Percentiles rank a stretch among this genome's conserved stretches.
phyloP scores from a whole-genome alignment of 345 rosid species.

The Syzygium aromaticum region DNA sequence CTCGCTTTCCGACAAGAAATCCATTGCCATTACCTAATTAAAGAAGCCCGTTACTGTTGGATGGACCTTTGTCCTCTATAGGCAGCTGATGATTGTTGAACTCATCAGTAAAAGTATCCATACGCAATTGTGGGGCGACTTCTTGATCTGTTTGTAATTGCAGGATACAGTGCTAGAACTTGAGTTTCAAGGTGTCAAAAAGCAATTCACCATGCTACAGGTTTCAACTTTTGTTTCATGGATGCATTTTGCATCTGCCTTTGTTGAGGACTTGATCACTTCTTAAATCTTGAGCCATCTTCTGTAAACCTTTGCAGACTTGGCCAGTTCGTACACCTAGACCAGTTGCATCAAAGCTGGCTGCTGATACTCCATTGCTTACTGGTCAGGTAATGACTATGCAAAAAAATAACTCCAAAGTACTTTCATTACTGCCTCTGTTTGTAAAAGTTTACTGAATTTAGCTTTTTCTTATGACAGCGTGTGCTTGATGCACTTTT shows the following conservation, averaged over 20 bases:
- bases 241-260: not conserved
- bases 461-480: constrained; percentile 29
- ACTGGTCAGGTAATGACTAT: constrained; percentile 73
- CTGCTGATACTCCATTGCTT: constrained; percentile 98
- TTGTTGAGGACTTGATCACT: not conserved
- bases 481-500: constrained; percentile 99
- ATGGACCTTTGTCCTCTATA: not conserved
- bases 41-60: not conserved
- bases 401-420: not conserved
- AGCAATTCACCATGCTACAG: constrained; percentile 97
- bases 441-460: not conserved
- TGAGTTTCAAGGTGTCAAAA: constrained; percentile 95
- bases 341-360: constrained; percentile 98
- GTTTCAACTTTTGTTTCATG: constrained; percentile 23
- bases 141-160: not conserved
- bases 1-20: not conserved
- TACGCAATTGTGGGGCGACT: not conserved
- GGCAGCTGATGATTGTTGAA: not conserved
- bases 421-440: not conserved
- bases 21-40: not conserved
- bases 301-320: constrained; percentile 34
- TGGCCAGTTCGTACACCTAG: constrained; percentile 99
- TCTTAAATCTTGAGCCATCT: not conserved
- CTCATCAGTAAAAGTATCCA: not conserved
- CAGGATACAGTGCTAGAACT: constrained; percentile 97